These are phyloP conservation scores for Cytospora chrysosperma DNA, from an alignment of 2,329 filamentous ascomycete species.

Conservation along the genomic window DNA sequence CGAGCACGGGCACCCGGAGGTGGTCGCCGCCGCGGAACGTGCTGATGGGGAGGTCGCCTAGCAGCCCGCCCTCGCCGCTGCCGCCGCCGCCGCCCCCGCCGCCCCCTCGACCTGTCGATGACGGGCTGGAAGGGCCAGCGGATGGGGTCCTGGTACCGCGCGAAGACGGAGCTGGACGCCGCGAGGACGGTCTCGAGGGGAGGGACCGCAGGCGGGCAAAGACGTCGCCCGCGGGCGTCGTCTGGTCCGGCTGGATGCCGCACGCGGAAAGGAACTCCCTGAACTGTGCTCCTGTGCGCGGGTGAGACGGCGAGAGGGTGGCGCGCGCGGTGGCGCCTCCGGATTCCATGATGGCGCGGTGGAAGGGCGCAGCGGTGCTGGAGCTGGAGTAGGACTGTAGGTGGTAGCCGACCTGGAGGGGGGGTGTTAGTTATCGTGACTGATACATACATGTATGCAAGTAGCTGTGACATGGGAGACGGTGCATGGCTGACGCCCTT, in stretches of 20 bases:
- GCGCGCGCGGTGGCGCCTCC: conserved; percentile 56
- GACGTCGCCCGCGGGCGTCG: conserved; percentile 48
- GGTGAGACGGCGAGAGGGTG: conserved; percentile 53
- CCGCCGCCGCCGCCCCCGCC: not conserved
- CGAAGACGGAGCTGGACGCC: conserved; percentile 46
- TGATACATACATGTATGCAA: not conserved
- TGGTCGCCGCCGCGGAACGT: conserved; percentile 54
- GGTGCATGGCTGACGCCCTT: not conserved
- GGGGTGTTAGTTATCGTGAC: conserved; percentile 21
- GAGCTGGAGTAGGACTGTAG: conserved; percentile 49
- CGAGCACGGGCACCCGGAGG: conserved; percentile 62
- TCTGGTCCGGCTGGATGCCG: conserved; percentile 42
- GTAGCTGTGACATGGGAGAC: not conserved
- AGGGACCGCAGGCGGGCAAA: conserved; percentile 50
- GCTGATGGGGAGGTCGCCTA: conserved; percentile 57
- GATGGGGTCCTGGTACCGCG: conserved; percentile 42
- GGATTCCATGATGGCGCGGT: conserved; percentile 56
- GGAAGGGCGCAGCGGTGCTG: conserved; percentile 45
- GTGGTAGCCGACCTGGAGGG: conserved; percentile 65
- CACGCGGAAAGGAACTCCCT: conserved; percentile 53
- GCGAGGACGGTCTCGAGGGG: conserved; percentile 38
- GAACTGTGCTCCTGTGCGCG: conserved; percentile 56
- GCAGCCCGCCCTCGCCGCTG: conserved; percentile 44
- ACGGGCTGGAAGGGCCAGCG: conserved; percentile 69
- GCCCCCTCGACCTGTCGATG: conserved; percentile 48